These are phyloP conservation scores for Penicillium turbatum DNA, from an alignment of 495 filamentous ascomycete species.

Conservation along the genomic window DNA sequence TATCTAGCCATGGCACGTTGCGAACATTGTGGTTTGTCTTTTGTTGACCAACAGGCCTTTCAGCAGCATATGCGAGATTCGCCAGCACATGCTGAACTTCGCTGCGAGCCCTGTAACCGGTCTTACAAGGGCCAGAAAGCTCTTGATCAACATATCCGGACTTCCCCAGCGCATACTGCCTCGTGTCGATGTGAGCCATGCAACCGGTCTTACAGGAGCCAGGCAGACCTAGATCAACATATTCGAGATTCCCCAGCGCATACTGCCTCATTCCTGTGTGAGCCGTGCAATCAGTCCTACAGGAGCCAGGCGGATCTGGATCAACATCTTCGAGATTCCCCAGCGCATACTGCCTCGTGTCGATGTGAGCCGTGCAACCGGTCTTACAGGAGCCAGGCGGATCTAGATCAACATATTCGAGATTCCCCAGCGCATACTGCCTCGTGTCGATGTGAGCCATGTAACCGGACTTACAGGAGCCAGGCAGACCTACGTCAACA, in stretches of 20 bases:
- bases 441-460: not conserved
- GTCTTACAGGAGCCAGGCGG: not conserved
- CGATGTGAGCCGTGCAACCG: not conserved
- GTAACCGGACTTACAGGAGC: no score
- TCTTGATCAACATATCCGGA: not conserved
- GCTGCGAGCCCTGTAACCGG: no score
- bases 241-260: not conserved
- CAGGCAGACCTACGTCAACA: no score
- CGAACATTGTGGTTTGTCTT: not conserved
- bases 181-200: not conserved
- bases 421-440: not conserved
- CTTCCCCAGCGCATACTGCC: not conserved
- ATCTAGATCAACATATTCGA: not conserved
- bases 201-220: not conserved
- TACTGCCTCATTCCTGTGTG: no score
- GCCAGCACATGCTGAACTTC: no score
- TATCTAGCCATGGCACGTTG: not conserved
- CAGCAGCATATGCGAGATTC: not conserved
- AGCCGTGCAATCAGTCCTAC: no score
- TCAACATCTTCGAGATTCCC: not conserved
- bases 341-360: not conserved
- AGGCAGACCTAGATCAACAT: not conserved
- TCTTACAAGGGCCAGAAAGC: no score
- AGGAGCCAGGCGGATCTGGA: no score
- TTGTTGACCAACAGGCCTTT: not conserved